phyloP scores from a whole-genome alignment of 2,329 filamentous ascomycete species.

The Penicillium sp. region DNA sequence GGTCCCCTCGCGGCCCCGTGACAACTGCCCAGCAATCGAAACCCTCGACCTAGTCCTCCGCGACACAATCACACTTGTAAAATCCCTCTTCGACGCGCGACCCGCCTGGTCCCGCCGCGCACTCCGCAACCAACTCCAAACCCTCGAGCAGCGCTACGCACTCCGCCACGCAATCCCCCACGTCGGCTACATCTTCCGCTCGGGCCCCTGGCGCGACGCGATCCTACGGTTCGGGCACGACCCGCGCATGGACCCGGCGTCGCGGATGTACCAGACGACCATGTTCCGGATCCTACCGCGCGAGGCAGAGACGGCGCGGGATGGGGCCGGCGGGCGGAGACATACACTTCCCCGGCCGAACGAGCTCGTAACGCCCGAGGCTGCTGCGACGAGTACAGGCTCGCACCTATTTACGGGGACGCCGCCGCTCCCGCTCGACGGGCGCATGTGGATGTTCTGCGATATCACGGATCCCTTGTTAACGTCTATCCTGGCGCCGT shows the following conservation, averaged over 20 bases:
- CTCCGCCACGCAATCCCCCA: slow-evolving; percentile 81
- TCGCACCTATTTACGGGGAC: slow-evolving; percentile 82
- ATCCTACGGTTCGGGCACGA: slow-evolving; percentile 86
- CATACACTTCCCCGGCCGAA: slow-evolving; percentile 33
- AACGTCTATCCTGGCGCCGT: slow-evolving; percentile 65
- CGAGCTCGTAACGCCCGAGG: slow-evolving; percentile 16
- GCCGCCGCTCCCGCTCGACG: slow-evolving; percentile 71
- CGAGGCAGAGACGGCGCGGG: slow-evolving; percentile 35
- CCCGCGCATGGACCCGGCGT: slow-evolving; percentile 75
- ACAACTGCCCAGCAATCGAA: slow-evolving; percentile 57
- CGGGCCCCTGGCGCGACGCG: slow-evolving; percentile 88
- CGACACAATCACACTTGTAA: slow-evolving; percentile 67
- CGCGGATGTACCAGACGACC: slow-evolving; percentile 84
- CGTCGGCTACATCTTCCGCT: slow-evolving; percentile 88
- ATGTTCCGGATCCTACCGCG: slow-evolving; percentile 72
- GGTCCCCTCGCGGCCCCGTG: slow-evolving; percentile 65
- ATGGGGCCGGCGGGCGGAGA: slow-evolving; percentile 28
- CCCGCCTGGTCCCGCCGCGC: slow-evolving; percentile 88
- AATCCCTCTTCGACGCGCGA: slow-evolving; percentile 69
- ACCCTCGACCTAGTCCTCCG: slow-evolving; percentile 63
- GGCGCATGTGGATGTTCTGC: slow-evolving; percentile 92
- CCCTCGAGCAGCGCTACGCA: slow-evolving; percentile 55
- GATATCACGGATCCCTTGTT: slow-evolving; percentile 86
- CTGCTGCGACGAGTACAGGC: slow-evolving; percentile 15
- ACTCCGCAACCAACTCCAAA: slow-evolving; percentile 71